Percentiles rank a stretch among this genome's conserved stretches.
Evolutionary conservation across 2,329 filamentous ascomycete species (phyloP).

Genomic region (Xylariomycetidae sp.): DNA sequence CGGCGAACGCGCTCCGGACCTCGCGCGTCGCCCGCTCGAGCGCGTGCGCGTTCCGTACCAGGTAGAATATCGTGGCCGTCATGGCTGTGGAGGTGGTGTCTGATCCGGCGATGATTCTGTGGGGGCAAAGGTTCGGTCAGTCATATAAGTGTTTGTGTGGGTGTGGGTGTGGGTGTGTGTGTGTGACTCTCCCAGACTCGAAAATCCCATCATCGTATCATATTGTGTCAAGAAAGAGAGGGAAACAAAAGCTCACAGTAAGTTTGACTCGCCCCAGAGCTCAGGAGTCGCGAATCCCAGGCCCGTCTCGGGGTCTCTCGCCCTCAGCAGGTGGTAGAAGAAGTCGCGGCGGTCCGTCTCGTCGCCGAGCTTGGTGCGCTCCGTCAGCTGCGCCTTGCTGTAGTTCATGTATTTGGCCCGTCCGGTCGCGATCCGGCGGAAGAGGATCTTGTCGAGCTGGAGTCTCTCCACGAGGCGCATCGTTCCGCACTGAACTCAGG

Average conservation of each 20-base stretch:
- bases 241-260: constrained; percentile 43
- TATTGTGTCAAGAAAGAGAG: too few species aligned
- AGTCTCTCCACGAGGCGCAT: constrained; percentile 66
- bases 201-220: too few species aligned
- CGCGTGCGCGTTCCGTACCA: constrained; percentile 46
- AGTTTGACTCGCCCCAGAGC: constrained; percentile 66
- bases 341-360: constrained; percentile 67
- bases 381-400: constrained; percentile 61
- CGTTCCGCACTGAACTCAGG: constrained; percentile 54
- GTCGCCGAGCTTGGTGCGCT: constrained; percentile 62
- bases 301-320: constrained; percentile 66
- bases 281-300: constrained; percentile 61
- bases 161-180: too few species aligned
- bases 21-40: constrained; percentile 46
- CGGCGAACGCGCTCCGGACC: constrained; percentile 45
- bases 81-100: constrained; percentile 69
- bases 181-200: too few species aligned
- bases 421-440: constrained; percentile 61
- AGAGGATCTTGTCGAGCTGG: constrained; percentile 63
- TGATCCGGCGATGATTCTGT: constrained; percentile 62
- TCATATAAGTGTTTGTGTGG: too few species aligned
- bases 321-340: constrained; percentile 70
- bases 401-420: constrained; percentile 68
- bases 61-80: constrained; percentile 60
- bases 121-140: too few species aligned